Percentiles rank a stretch among this genome's conserved stretches.
These are phyloP conservation scores for Fusarium ambrosium DNA, from an alignment of 2,329 filamentous ascomycete species.

Conservation along the genomic window DNA sequence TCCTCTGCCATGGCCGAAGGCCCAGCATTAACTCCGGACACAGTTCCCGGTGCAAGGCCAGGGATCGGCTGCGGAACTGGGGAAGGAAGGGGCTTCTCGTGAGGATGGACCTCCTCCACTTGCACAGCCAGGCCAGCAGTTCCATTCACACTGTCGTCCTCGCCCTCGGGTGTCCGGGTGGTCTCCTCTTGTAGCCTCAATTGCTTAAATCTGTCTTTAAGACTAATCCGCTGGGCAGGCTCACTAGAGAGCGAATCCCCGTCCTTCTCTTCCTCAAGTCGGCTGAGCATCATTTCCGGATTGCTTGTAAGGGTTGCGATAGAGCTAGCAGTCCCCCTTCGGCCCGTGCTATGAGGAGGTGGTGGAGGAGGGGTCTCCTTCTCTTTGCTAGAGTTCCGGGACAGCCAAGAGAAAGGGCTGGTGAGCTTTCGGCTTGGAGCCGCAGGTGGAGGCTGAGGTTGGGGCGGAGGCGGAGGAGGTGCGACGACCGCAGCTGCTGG, in stretches of 20 bases:
- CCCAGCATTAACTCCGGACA: constrained; percentile 82
- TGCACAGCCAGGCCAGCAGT: constrained; percentile 40
- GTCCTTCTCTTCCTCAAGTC: constrained; percentile 79
- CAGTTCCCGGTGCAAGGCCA: constrained; percentile 85
- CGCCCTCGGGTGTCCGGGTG: constrained; percentile 63
- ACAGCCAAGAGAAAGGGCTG: constrained; percentile 89
- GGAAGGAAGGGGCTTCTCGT: constrained; percentile 55
- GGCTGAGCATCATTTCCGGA: constrained; percentile 82
- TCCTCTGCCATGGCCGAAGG: constrained; percentile 77
- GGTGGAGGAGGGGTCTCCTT: constrained; percentile 68
- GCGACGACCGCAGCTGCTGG: constrained; percentile 51
- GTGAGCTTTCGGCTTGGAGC: constrained; percentile 78
- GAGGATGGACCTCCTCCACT: constrained; percentile 44
- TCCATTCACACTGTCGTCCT: constrained; percentile 63
- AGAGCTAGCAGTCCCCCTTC: constrained; percentile 83
- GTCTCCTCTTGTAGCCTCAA: constrained; percentile 82
- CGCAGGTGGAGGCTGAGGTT: constrained; percentile 48
- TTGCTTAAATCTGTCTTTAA: constrained; percentile 84
- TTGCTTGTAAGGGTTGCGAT: constrained; percentile 84
- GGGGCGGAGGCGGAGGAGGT: constrained; percentile 46
- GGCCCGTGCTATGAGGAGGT: constrained; percentile 61
- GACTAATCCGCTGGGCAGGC: constrained; percentile 68
- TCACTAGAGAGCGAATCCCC: constrained; percentile 59
- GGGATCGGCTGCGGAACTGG: constrained; percentile 76
- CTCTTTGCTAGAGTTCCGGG: constrained; percentile 73